Evolutionary conservation across 352 stramenopile genomes (phyloP), one percentile per base, ranked within the genome.

Genomic region (Phytophthora rubi): DNA sequence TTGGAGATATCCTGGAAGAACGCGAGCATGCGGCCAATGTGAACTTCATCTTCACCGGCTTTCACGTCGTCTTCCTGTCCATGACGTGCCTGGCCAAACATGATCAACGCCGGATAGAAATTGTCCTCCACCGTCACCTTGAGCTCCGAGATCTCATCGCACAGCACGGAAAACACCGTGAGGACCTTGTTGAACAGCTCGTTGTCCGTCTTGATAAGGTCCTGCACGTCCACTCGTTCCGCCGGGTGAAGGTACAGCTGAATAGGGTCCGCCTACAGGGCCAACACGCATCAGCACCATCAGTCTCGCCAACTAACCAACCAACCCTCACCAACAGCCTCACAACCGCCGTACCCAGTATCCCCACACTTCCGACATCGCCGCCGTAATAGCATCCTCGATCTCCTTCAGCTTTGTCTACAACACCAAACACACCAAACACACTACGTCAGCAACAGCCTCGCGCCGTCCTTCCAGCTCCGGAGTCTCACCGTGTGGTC

Each of bases 1-100:
- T 97, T 97, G 10, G 85, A 93, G 37, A 97, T 85, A 30, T 97
- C 90, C 70, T 96, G 89, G 58, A 96, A 96, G 56, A 96, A 95
- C 6, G 89, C 83, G 15, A 97, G 74, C 85, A 96, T 94, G 21
- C 86, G 87, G 23, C 92, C 92, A 33, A 97, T 91, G 65, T 89
- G 83, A 3, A 91, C 76, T 78, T 97, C 90, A 39, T 92, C 84
- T 16, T 96, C 86, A 5, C 90, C 91, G 30, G 70, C 77, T 58
- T 94, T 92, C 35, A 90, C 76, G 12, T 89, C 75, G 2, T 53
- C 79, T 71, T 95, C 87, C 30, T 95, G 86, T 32, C 82, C 86
- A 54, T 91, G 83, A 35, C 81, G 68, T 12, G 83, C 77, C 57
- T 96, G 85, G 1, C 92, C 92, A 66, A 98, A 98, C 88, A 97